These are phyloP conservation scores for Papilionanthe hybrid DNA, from an alignment of 116 monocot genomes.

Conservation along the genomic window DNA sequence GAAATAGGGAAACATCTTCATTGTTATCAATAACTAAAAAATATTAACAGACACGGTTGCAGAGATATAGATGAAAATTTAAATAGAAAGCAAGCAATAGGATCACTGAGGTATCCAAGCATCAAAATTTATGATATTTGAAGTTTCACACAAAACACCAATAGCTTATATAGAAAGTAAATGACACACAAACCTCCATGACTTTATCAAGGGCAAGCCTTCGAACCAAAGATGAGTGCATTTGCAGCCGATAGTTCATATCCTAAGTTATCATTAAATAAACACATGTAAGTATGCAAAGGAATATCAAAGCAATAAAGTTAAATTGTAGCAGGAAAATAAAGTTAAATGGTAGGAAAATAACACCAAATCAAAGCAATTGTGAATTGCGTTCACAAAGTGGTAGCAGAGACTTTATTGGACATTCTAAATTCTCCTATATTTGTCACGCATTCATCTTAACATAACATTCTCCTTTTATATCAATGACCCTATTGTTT, in stretches of 20 bases:
- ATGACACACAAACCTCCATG: slow-evolving; percentile 37
- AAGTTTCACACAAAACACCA: neutral
- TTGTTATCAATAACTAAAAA: neutral
- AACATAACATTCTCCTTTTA: no score
- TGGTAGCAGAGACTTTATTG: neutral
- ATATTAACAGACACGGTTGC: neutral
- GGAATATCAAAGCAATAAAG: neutral
- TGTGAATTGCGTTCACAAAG: neutral
- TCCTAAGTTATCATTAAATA: slow-evolving; percentile 22
- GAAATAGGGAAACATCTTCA: neutral
- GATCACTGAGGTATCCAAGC: no score
- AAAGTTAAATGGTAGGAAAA: neutral
- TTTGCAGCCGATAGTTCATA: slow-evolving; percentile 32
- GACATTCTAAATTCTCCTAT: neutral
- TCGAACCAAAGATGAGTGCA: slow-evolving; percentile 56
- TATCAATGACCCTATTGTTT: no score
- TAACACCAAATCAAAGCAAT: neutral
- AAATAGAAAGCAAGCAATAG: neutral
- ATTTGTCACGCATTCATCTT: no score
- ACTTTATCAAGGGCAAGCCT: slow-evolving; percentile 58
- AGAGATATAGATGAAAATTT: neutral
- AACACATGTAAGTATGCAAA: neutral
- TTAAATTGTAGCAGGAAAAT: neutral
- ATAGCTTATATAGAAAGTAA: neutral
- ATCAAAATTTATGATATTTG: no score